phyloP scores from a whole-genome alignment of 2,329 filamentous ascomycete species.

The Tolypocladium paradoxum region DNA sequence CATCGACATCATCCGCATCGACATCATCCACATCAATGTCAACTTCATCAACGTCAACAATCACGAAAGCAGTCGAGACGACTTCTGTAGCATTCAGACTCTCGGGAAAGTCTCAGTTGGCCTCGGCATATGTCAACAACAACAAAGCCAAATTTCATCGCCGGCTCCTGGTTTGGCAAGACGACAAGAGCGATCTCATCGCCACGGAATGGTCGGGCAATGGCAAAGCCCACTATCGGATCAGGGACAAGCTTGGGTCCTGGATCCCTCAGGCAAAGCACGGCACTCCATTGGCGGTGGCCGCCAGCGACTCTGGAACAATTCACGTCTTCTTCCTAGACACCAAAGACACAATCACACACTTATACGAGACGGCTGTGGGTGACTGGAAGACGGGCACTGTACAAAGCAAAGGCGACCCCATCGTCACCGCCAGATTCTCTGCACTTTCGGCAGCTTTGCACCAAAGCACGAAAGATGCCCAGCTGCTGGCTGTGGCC shows the following conservation, averaged over 20 bases:
- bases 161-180: slow-evolving; percentile 12
- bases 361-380: slow-evolving; percentile 5
- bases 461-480: slow-evolving; percentile 6
- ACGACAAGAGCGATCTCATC: slow-evolving; percentile 9
- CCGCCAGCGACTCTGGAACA: slow-evolving; percentile 6
- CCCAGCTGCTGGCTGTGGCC: slow-evolving; percentile 7
- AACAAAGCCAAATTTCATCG: slow-evolving; percentile 1
- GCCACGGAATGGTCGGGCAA: slow-evolving; percentile 5
- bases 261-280: slow-evolving; percentile 3
- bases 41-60: neutral
- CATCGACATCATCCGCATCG: neutral
- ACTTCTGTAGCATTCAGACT: slow-evolving; percentile 4
- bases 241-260: slow-evolving; percentile 5
- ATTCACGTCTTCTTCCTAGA: slow-evolving; percentile 14
- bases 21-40: neutral
- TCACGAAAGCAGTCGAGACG: neutral
- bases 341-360: slow-evolving; percentile 4
- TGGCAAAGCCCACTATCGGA: slow-evolving; percentile 2
- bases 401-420: neutral
- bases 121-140: slow-evolving; percentile 4
- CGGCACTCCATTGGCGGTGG: slow-evolving; percentile 10
- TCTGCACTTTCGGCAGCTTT: slow-evolving; percentile 10
- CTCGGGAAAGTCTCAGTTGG: slow-evolving; percentile 8
- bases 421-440: slow-evolving; percentile 1
- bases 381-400: slow-evolving; percentile 8